A percentile compares a stretch with the other conserved stretches of the same genome.
phyloP scores from a whole-genome alignment of 805 yeast species.

The Candida stauntonica region DNA sequence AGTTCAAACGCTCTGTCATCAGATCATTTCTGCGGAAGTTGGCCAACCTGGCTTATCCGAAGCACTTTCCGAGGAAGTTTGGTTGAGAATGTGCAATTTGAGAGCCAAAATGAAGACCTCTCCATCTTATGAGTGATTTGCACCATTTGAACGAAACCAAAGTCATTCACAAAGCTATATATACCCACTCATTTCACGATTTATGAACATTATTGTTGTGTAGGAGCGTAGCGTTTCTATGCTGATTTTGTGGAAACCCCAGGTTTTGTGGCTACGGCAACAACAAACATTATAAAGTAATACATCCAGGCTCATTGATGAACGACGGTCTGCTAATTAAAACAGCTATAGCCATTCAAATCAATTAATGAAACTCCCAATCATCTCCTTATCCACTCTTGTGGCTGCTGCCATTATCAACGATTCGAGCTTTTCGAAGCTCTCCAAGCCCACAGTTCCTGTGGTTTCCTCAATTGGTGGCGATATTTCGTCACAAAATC shows the following conservation, averaged over 20 bases:
- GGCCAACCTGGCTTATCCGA: conserved; percentile 60
- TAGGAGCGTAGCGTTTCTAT: no score
- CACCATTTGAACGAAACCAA: no score
- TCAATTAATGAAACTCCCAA: no score
- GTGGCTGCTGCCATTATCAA: conserved; percentile 1
- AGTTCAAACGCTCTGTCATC: conserved; percentile 40
- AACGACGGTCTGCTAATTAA: no score
- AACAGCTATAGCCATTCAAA: no score
- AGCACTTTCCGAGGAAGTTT: conserved; percentile 63
- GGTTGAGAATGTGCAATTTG: conserved; percentile 30
- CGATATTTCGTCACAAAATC: background rate
- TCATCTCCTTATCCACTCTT: background rate
- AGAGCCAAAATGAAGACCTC: conserved; percentile 5
- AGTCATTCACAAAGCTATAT: no score
- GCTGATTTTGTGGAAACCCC: no score
- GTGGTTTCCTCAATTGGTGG: conserved; percentile 1
- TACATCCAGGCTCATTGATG: no score
- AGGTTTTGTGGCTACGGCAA: no score
- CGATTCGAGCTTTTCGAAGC: background rate
- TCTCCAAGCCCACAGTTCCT: conserved; percentile 2
- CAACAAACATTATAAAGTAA: no score
- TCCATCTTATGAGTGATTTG: background rate
- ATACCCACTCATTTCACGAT: no score
- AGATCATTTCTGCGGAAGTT: conserved; percentile 42
- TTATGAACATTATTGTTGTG: no score